These are phyloP conservation scores for Colletotrichum tamarilloi DNA, from an alignment of 2,329 filamentous ascomycete genomes.

Conservation along the genomic window DNA sequence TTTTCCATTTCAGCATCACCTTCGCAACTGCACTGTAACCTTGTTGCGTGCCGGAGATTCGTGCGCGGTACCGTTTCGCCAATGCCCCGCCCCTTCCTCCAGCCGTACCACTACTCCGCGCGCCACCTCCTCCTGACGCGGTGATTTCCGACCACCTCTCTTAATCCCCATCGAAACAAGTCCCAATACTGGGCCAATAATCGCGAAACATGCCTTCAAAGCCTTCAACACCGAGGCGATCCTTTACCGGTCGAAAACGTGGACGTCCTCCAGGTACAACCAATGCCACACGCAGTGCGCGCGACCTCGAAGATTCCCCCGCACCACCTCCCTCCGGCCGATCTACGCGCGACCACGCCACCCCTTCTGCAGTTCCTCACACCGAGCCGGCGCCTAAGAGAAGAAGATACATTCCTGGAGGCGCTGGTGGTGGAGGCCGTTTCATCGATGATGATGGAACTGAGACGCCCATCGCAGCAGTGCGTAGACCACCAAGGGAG, in stretches of 20 bases:
- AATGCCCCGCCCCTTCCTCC: constrained; percentile 36
- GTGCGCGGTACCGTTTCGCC: constrained; percentile 34
- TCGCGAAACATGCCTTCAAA: constrained; percentile 44
- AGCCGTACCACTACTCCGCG: constrained; percentile 38
- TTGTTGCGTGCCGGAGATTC: constrained; percentile 36
- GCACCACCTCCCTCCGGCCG: constrained; percentile 45
- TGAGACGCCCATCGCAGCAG: constrained; percentile 57
- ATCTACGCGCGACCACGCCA: constrained; percentile 44
- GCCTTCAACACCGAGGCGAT: constrained; percentile 53
- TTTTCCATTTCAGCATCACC: constrained; percentile 28
- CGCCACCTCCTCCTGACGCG: constrained; percentile 39
- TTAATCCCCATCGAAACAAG: constrained; percentile 31
- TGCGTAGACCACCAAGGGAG: constrained; percentile 48
- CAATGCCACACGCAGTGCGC: constrained; percentile 53
- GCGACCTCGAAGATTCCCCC: constrained; percentile 47
- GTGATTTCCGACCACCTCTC: constrained; percentile 35
- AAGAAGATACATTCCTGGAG: constrained; percentile 85
- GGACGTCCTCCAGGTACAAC: constrained; percentile 58
- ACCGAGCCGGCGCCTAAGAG: constrained; percentile 75
- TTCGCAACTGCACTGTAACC: constrained; percentile 31
- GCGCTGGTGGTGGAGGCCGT: constrained; percentile 85
- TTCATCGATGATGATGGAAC: constrained; percentile 80
- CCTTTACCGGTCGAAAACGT: constrained; percentile 56
- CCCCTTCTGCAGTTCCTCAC: constrained; percentile 15
- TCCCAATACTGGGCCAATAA: constrained; percentile 2